Conservation (phyloP, 1,284 basidiomycete species). For the Rhizoctonia solani region DNA sequence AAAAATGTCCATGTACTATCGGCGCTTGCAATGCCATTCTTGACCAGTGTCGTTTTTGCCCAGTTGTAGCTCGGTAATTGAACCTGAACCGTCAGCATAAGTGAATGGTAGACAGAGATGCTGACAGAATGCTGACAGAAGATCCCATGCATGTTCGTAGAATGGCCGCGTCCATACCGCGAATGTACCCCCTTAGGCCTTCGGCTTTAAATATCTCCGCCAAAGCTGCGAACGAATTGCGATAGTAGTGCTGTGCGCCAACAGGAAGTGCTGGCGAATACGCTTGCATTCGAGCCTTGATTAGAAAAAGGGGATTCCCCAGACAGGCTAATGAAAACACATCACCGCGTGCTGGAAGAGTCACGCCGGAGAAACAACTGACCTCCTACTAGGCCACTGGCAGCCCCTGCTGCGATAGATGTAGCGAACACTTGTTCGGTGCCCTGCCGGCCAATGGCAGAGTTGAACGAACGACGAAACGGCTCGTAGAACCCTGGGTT, state of each 20-base stretch:
- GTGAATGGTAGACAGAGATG: not conserved
- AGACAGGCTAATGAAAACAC: constrained; percentile 65
- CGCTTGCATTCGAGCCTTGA: constrained; percentile 98
- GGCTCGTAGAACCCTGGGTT: constrained; percentile 91
- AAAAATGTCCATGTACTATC: constrained; percentile 88
- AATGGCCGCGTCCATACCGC: constrained; percentile 93
- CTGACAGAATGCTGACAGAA: constrained; percentile 57
- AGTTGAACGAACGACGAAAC: constrained; percentile 75
- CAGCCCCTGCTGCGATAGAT: constrained; percentile 82
- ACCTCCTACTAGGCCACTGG: constrained; percentile 91
- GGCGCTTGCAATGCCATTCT: constrained; percentile 64
- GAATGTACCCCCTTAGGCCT: constrained; percentile 75
- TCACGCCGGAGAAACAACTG: constrained; percentile 40
- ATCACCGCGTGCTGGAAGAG: constrained; percentile 14
- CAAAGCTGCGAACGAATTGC: constrained; percentile 79
- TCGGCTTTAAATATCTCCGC: constrained; percentile 79
- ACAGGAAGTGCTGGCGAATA: constrained; percentile 94
- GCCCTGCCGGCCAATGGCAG: constrained; percentile 63
- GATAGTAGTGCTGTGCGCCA: constrained; percentile 92
- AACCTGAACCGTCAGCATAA: constrained; percentile 54
- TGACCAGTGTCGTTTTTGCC: constrained; percentile 77
- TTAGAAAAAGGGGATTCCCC: constrained; percentile 93
- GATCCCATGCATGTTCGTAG: constrained; percentile 93
- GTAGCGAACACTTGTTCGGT: constrained; percentile 71
- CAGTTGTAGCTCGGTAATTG: constrained; percentile 97